Percentiles rank a stretch among this genome's conserved stretches.
phyloP scores from a whole-genome alignment of 495 filamentous ascomycete genomes.

The Chaetomium cochliodes region DNA sequence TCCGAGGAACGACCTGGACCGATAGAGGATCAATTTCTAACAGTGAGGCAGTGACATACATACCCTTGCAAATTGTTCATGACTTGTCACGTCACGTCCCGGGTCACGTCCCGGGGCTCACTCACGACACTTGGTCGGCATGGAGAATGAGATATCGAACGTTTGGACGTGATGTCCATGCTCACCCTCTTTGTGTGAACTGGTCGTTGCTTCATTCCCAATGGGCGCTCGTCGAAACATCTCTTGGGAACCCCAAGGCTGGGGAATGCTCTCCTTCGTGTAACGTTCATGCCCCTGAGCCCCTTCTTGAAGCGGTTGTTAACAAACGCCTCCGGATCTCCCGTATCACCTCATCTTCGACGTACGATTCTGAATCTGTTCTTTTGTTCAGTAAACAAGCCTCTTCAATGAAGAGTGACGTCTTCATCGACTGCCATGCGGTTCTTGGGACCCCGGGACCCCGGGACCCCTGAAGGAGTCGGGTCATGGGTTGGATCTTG shows the following conservation, averaged over 20 bases:
- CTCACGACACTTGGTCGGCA: background rate
- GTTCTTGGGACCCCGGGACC: background rate
- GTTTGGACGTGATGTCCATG: no score
- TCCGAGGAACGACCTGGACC: background rate
- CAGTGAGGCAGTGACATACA: background rate
- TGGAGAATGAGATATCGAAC: background rate
- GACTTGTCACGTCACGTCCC: background rate
- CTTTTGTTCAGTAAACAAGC: background rate
- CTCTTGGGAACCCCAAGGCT: background rate
- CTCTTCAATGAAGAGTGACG: background rate
- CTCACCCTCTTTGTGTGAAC: background rate
- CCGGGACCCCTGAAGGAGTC: background rate
- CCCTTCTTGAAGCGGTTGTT: background rate
- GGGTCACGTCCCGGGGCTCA: background rate
- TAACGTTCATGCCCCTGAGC: background rate
- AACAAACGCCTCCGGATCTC: background rate
- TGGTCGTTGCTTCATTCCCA: background rate
- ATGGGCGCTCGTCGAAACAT: background rate
- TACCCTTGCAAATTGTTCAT: background rate
- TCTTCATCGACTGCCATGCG: background rate
- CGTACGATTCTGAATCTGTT: background rate
- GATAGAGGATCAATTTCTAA: background rate
- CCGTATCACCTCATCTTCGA: background rate
- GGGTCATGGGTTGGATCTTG: background rate
- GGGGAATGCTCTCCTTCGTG: background rate